phyloP scores from a whole-genome alignment of 1,139 yeast genomes.

The Protomyces arabidopsidicola region DNA sequence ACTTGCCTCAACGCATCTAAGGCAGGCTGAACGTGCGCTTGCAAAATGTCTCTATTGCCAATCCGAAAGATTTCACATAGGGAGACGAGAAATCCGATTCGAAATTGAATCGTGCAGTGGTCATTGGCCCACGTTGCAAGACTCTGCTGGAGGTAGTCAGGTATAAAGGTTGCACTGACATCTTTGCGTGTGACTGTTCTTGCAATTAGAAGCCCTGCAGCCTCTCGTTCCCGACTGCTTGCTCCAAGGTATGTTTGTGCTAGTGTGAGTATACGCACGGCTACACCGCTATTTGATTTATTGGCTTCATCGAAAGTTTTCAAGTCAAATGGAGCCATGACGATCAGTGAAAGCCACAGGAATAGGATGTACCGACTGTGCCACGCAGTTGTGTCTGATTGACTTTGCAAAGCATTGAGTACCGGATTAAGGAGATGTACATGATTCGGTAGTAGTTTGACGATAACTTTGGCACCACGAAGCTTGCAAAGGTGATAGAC shows the following conservation, averaged over 20 bases:
- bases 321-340: conserved; percentile 67
- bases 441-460: conserved; percentile 56
- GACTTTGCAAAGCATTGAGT: conserved; percentile 32
- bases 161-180: conserved; percentile 25
- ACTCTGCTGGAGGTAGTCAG: conserved; percentile 1
- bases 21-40: neutral
- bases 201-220: conserved; percentile 45
- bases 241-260: conserved; percentile 42
- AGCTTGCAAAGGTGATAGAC: conserved; percentile 61
- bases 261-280: conserved; percentile 41
- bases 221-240: conserved; percentile 50
- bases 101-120: conserved; percentile 7
- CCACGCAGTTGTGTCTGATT: conserved; percentile 43
- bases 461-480: conserved; percentile 58
- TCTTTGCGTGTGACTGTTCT: conserved; percentile 45
- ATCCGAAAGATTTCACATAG: conserved; percentile 10
- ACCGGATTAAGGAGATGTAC: conserved; percentile 46
- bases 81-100: conserved; percentile 14
- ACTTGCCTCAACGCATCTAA: neutral
- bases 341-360: conserved; percentile 69
- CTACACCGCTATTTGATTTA: conserved; percentile 34
- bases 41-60: conserved; percentile 21
- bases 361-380: conserved; percentile 54
- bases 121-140: neutral
- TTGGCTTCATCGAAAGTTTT: conserved; percentile 38